Base-by-base conservation (phyloP, 2,329 filamentous ascomycete species). In the Conoideocrella luteorostrata region DNA sequence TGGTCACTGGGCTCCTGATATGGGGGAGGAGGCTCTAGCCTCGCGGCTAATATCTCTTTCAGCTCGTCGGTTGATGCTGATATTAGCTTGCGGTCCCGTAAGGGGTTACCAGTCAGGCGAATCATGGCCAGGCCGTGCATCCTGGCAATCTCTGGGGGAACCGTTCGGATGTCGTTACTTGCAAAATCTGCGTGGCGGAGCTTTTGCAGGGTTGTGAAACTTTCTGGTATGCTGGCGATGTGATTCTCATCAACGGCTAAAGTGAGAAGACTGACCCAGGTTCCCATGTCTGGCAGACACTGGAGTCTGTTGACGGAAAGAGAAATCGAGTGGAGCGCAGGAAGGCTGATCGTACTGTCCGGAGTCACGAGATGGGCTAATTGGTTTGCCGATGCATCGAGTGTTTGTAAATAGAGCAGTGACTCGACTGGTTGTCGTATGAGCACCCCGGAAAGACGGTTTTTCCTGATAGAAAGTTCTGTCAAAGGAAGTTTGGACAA, bases 11-110 rank as follows among this genome's bases (percentile, higher is more conserved):
- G 52, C 18, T 70, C 65, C 26, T 64, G 55, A 34, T 68, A 68
- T 0, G 66, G 60, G 2, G 67, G 64, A 46, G 75, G 58, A 17
- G 86, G 78, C 58, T 81, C 77, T 48, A 90, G 67, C 21, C 87
- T 78, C 28, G 74, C 74, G 17, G 77, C 75, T 34, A 96, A 67
- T 34, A 82, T 79, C 33, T 78, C 76, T 63, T 95, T 95, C 49
- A 97, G 69, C 43, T 93, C 86, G 12, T 88, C 85, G 0, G 86
- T 89, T 18, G 77, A 76, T 67, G 94, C 86, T 1, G 79, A 84
- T 12, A 90, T 71, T 52, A 93, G 88, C 59, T 89, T 95, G 59
- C 86, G 89, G 59, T 96, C 89, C 12, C 86, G 77, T 12, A 98
- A 69, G 1, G 93, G 93, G 56, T 98, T 98, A n/a, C 88, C 89